phyloP scores from a whole-genome alignment of 179 eudicot genomes.

The Carnegiea gigantea region DNA sequence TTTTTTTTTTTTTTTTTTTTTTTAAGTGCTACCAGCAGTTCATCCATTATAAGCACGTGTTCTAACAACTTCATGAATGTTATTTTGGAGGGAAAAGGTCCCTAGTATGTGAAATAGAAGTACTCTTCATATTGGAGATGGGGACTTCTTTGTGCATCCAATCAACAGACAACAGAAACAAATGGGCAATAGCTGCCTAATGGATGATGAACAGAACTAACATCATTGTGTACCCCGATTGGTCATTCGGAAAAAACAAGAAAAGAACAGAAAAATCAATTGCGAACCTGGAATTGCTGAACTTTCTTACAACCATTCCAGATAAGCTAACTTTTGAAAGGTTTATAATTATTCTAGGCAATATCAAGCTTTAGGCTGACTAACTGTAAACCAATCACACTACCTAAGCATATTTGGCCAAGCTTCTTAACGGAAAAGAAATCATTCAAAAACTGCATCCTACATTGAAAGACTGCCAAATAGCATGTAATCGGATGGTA shows the following conservation, averaged over 20 bases:
- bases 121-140: not conserved
- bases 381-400: not conserved
- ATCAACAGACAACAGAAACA: not conserved
- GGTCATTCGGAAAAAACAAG: not conserved
- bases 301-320: not conserved
- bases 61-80: not conserved
- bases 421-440: not conserved
- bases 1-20: too few species aligned
- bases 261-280: not conserved
- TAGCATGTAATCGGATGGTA: not conserved
- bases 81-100: not conserved
- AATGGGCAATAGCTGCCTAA: not conserved
- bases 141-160: not conserved
- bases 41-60: not conserved
- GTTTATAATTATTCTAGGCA: not conserved
- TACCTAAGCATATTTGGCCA: not conserved
- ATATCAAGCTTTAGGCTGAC: not conserved
- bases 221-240: not conserved
- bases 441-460: not conserved
- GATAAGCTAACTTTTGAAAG: not conserved
- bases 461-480: not conserved
- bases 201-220: not conserved
- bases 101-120: not conserved
- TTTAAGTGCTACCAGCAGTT: too few species aligned
- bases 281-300: not conserved